phyloP scores from a whole-genome alignment of 176 grass and related monocot species.

The Urochloa ruziziensis region DNA sequence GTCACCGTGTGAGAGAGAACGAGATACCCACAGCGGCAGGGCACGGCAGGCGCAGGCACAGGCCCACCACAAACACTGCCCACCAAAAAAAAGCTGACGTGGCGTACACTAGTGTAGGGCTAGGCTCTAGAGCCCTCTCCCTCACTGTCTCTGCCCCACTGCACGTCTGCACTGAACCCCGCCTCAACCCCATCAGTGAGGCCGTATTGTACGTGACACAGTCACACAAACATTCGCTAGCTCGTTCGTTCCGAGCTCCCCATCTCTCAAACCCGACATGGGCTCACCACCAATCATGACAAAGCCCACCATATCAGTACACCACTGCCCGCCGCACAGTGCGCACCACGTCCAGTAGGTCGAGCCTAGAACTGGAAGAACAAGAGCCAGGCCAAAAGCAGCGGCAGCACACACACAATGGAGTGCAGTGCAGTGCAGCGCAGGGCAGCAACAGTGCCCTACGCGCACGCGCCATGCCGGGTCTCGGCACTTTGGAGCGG shows the following conservation, averaged over 20 bases:
- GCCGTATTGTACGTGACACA: background rate
- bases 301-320: too few relatives aligned
- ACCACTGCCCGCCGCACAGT: too few relatives aligned
- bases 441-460: constrained; percentile 18
- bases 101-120: background rate
- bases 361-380: too few relatives aligned
- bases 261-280: background rate
- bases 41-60: background rate
- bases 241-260: background rate
- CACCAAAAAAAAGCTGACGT: background rate
- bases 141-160: background rate
- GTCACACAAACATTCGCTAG: constrained; percentile 20
- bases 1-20: background rate
- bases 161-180: background rate
- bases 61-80: constrained; percentile 10
- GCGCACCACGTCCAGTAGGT: too few relatives aligned
- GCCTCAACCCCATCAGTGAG: too few relatives aligned
- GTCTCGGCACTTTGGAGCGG: background rate
- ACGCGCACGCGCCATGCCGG: constrained; percentile 28
- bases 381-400: background rate
- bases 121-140: background rate
- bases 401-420: background rate
- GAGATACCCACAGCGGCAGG: constrained; percentile 13
- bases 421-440: background rate
- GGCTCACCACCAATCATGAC: background rate